A percentile compares a stretch with the other conserved stretches of the same genome.
Conservation (phyloP, 1,284 basidiomycete genomes). For the Ceratobasidium sp. region DNA sequence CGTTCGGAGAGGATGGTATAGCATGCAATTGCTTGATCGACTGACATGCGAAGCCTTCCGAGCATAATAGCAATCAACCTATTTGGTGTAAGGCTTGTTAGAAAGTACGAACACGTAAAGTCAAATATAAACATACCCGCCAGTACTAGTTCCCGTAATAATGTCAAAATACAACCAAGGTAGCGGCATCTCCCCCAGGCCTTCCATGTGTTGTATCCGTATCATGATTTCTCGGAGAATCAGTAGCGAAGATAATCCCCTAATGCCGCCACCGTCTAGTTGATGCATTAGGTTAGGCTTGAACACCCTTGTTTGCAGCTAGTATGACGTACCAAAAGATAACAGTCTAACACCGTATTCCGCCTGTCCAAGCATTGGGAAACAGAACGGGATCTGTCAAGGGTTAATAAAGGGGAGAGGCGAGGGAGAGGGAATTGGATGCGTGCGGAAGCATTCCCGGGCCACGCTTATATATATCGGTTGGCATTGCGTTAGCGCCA, state of each 20-base stretch:
- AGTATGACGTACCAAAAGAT: neutral
- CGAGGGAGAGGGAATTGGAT: neutral
- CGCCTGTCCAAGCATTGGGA: neutral
- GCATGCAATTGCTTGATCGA: slow-evolving; percentile 11
- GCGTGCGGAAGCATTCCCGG: neutral
- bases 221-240: slow-evolving; percentile 56
- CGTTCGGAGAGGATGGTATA: slow-evolving; percentile 1
- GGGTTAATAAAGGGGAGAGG: neutral
- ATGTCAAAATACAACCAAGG: slow-evolving; percentile 30
- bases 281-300: neutral
- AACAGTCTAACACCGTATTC: slow-evolving; percentile 6
- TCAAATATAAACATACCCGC: slow-evolving; percentile 36
- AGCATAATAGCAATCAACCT: slow-evolving; percentile 35
- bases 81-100: neutral
- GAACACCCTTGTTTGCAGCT: neutral
- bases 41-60: slow-evolving; percentile 21
- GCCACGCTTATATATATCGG: neutral
- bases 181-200: neutral
- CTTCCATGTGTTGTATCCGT: slow-evolving; percentile 16
- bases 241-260: slow-evolving; percentile 56
- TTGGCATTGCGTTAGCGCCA: neutral
- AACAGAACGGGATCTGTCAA: neutral
- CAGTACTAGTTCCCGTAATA: slow-evolving; percentile 46
- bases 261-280: slow-evolving; percentile 57
- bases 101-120: neutral